Evolutionary conservation across 2,329 filamentous ascomycete genomes (phyloP), one percentile per base, ranked within the genome.

Genomic region (Claviceps citrina): DNA sequence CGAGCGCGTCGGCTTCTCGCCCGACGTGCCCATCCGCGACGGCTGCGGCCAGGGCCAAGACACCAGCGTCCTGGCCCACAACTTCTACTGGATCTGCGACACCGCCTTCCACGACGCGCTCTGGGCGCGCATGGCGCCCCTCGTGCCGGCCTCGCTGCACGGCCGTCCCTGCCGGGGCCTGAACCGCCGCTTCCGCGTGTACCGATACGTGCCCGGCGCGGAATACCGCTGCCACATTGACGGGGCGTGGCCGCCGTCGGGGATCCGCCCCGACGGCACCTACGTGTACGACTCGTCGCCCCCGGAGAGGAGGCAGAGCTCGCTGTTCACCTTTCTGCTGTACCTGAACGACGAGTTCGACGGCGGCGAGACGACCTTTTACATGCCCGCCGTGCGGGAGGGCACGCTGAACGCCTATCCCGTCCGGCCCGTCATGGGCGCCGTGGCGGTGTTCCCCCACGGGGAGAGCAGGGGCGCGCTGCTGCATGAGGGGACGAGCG

Each of bases 261-360:
- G 75, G 2, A 75, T 82, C 33, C 57, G 68, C 1, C 58, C 71
- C 0, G 63, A 68, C 38, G 67, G 71, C 46, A 67, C 61, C 1
- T 83, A 83, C 41, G 64, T 78, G 3, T 84, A 82, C 54, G 79
- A 84, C 47, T 60, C 69, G 1, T 82, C 78, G 1, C 77, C 78
- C 0, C 44, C 63, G 1, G 63, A 61, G 0, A 68, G 68, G 24
- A 74, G 68, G 47, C 78, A 81, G 54, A 80, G 76, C 20, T 80
- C 76, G 0, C 60, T 82, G 2, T 82, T 79, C 47, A 82, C 78
- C 0, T 81, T 82, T 51, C 55, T 82, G 13, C 66, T 82, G 2
- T 82, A 82, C 47, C 62, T 82, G 2, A 81, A 81, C 37, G 78
- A 82, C 45, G 78, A 83, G 42, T 83, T 83, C 39, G 72, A 78